Base-by-base conservation (phyloP, 2,329 filamentous ascomycete genomes). In the Pseudocercospora fijiensis region DNA sequence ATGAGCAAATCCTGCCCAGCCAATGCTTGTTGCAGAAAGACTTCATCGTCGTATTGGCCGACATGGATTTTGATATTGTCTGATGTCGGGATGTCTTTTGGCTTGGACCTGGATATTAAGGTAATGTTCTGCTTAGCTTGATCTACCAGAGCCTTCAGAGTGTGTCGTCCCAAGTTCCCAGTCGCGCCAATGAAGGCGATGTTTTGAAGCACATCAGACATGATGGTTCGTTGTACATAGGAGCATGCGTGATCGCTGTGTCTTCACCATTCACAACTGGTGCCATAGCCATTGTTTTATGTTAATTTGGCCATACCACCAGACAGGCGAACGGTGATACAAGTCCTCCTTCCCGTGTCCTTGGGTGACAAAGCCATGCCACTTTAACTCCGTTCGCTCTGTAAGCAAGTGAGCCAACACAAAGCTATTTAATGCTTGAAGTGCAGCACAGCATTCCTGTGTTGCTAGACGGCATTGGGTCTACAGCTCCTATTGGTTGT, bases 121-220 rank as follows among this genome's bases (percentile, higher is more conserved):
- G 77, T 78, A 55, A 78, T 66, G 9, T 65, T 67, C 64, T 74
- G 70, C 20, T 69, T 72, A 55, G 24, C 16, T 30, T 63, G 66
- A 30, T 69, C 66, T 55, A 75, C 68, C 24, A 79, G 67, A 10
- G 67, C 67, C 13, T 69, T 65, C 18, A 71, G 67, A 8, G 75
- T 72, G 24, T 69, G 67, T 58, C 72, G 73, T 60, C 74, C 75
- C 27, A 67, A 58, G 57, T 71, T 69, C 30, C 75, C 75, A 45
- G 68, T 70, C n/a, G 73, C 77, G 28, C 77, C 78, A 30, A 79
- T 74, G 27, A 79, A 71, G n/a, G 77, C 76, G 30, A 79, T 68
- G 24, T 73, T 78, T 30, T 73, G 67, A 49, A 79, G 67, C 45
- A 69, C 27, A 16, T 24, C 27, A 47, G 58, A 37, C 60, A 62